Evolutionary conservation across 148 eudicot species (phyloP), one percentile per base, ranked within the genome.

Genomic region (Camellia granthamiana): DNA sequence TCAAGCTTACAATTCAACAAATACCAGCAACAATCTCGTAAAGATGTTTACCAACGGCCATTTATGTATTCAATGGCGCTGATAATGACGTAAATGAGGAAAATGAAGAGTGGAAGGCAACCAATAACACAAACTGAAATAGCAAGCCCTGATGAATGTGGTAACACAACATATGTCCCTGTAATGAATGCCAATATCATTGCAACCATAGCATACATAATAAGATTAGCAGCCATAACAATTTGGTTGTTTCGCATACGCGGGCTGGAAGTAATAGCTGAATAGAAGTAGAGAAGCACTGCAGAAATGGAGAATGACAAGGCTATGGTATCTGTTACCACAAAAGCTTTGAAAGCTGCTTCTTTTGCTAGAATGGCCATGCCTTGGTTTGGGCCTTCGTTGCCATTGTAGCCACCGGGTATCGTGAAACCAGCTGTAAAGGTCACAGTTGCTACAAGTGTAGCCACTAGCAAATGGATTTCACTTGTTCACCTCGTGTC

Each of bases 381-480:
- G 7, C 75, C 75, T 51, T 72, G 41, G 14, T 19, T 23, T 54
- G 18, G 44, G 13, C 62, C 76, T 10, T 54, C 62, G 46, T 54
- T 55, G 30, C 44, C 8, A 23, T 73, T n/a, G 30, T 18, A 73
- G 43, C 76, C 61, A 21, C 76, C 76, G 0, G 76, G 76, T 44
- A 73, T 1, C 0, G 60, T 73, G 62, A 73, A 73, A 51, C 60
- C 78, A 11, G 66, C 78, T 59, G 78, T 7, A 16, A 75, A 75
- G 11, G 65, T 75, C 18, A 75, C 63, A 3, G 78, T 60, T 9
- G 67, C 68, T 18, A 75, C 30, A n/a, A 75, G 66, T 42, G 78
- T 44, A 41, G 52, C 52, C 21, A 75, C 52, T 43, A 75, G 16
- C 78, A 60, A 58, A 12, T 16, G 13, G 14, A 41, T 2, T 13